Evolutionary conservation across 345 rosid genomes (phyloP), one percentile per base, ranked within the genome.

Genomic region (Gossypium stocksii): DNA sequence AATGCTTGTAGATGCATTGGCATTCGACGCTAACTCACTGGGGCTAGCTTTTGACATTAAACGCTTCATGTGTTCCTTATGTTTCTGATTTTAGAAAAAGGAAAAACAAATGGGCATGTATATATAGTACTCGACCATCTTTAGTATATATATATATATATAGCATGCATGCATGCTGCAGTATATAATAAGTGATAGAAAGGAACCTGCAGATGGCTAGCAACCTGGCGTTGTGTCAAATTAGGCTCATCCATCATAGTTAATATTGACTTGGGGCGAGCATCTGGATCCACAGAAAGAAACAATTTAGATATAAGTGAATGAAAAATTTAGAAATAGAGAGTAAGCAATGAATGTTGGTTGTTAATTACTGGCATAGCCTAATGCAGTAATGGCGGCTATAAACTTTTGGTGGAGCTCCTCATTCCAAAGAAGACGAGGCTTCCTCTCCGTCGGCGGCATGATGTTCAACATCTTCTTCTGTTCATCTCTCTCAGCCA

Each of bases 121-220:
- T 34, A 34, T 5, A 34, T 34, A 58, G 54, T 52, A 52, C 19
- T 53, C 25, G 68, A 48, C 20, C 34, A 44, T 25, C 25, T 46
- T 19, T 34, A 34, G 1, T 23, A 23, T 23, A 23, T 23, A 34
- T 34, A 34, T 34, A 34, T 34, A 34, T 34, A 34, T 34, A 34
- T 34, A 29, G 38, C 38, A 34, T 34, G 38, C 38, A 34, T 34
- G 41, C 41, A 34, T 34, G 41, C 41, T 4, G 41, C 41, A 34
- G 41, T 34, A 34, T 52, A 15, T 20, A 56, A 11, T 56, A 41
- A 10, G 27, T 65, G 27, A 43, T 43, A 41, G 69, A 43, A 65
- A 20, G 27, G 16, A 65, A 65, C 96, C 96, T 89, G 90, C 10
- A 89, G 86, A 79, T 91, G 89, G 77, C 89, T 87, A 10, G 80